Evolutionary conservation across 148 eudicot genomes (phyloP), one percentile per base, ranked within the genome.

Genomic region (Camellia granthamiana): DNA sequence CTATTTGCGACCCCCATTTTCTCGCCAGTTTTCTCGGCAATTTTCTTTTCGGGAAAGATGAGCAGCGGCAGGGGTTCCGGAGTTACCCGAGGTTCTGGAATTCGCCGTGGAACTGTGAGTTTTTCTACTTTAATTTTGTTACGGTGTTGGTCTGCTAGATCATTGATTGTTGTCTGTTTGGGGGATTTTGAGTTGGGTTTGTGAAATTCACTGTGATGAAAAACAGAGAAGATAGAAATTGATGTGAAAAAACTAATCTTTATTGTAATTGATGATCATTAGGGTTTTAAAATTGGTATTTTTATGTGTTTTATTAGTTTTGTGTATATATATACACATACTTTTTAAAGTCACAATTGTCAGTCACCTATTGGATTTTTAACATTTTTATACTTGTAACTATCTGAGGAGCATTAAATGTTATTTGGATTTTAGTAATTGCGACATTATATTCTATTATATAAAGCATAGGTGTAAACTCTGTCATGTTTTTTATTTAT

Each of bases 11-110:
- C 52, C 9, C 11, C 18, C 3, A 5, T 19, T 49, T 72, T 41
- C 47, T 47, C 65, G 19, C 49, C 49, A 58, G 19, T 74, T 56
- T 52, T 56, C 64, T 58, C 21, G 64, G 13, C 21, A 15, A 30
- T 14, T 74, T 58, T 58, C 42, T 56, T 41, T 74, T 74, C 44
- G 47, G 42, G 77, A 58, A 74, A 58, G 49, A 74, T 74, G 77
- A 74, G 62, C 62, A 54, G 19, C 42, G 49, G 16, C 21, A 16
- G 23, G 65, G 58, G 14, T 58, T 74, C 13, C 19, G 2, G 9
- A 21, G 65, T 21, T 56, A 19, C 49, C 4, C 47, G 23, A 3
- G 62, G 16, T 9, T 58, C 62, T 23, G 13, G 62, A 38, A 12
- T 49, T 72, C 75, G 16, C 6, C 23, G 13, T 4, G 23, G 58